Conservation (phyloP, 148 eudicot genomes). For the Amaranthus palmeri region DNA sequence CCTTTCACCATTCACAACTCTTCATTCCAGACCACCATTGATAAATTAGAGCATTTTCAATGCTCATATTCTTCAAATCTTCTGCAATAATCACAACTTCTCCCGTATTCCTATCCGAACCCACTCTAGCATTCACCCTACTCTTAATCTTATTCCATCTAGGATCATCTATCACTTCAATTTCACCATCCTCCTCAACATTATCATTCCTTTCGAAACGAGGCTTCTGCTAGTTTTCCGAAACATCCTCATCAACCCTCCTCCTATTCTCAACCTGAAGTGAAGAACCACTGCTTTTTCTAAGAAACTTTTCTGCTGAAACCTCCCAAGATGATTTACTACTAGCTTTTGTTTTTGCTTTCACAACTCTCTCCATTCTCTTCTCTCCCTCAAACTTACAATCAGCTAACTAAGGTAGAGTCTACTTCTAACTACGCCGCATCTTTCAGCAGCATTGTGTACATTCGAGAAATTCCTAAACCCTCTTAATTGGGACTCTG, state of each 20-base stretch:
- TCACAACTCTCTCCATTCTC: conserved; percentile 23
- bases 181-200: conserved; percentile 45
- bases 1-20: too few relatives aligned
- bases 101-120: conserved; percentile 41
- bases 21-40: too few relatives aligned
- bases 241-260: conserved; percentile 17
- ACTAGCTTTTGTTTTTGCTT: conserved; percentile 24
- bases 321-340: conserved; percentile 76
- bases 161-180: conserved; percentile 44
- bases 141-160: conserved; percentile 74
- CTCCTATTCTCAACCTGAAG: conserved; percentile 26
- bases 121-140: conserved; percentile 36
- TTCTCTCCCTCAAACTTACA: conserved; percentile 26
- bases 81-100: too few relatives aligned
- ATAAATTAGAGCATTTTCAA: too few relatives aligned
- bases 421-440: conserved; percentile 23
- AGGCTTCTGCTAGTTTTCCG: conserved; percentile 27
- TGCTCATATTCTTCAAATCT: too few relatives aligned
- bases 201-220: conserved; percentile 23
- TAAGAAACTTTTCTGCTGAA: conserved; percentile 62
- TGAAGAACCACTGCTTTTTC: conserved; percentile 27
- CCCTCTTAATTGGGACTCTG: conserved; percentile 22
- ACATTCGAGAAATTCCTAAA: conserved; percentile 39
- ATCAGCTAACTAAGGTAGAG: conserved; percentile 76
- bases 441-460: conserved; percentile 25